Evolutionary conservation across 768 basidiomycete species (phyloP), one percentile per base, ranked within the genome.

Genomic region (Amanita fuliginea): DNA sequence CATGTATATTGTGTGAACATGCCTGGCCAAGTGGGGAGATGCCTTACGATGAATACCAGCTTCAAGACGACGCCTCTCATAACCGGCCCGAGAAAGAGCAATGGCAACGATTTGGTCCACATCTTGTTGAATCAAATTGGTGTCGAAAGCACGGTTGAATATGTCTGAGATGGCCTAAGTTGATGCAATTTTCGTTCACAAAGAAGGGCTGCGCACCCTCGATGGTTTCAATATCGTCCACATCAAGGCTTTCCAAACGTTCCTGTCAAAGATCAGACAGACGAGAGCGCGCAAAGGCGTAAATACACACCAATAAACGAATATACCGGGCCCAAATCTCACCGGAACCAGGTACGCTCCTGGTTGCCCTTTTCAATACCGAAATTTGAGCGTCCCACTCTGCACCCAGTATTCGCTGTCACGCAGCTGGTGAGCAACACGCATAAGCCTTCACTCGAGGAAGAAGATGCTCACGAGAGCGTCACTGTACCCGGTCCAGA

Each of bases 291-390:
- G 36, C 42, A 42, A 18, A 32, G 13, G 43, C 24, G 47, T 16
- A 19, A 28, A 10, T 11, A 58, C 75, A 54, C 48, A 86, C 89
- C 64, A 86, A 57, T 54, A 76, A 75, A 34, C 85, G 79, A 10
- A 92, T 78, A 60, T 86, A 87, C 36, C 80, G 72, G 4, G 86
- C 81, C 83, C 85, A 87, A 13, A 88, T 67, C 57, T 86, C 83
- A 16, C 89, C 89, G 30, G 76, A 86, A 14, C 71, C 75, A 35
- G 89, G 87, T 0, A 81, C 78, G 58, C 88, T 89, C 51, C 85
- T 74, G 8, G 77, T 60, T 9, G 86, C 87, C 36, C 87, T 70
- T 51, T 64, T 67, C 24, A 77, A 69, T 13, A 70, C 60, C n/a
- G 57, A 56, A 26, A 68, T 52, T 55, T 82, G 71, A 8, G 60